A percentile compares a stretch with the other conserved stretches of the same genome.
Conservation (phyloP, 2,329 filamentous ascomycete species). For the Phialocephala sp. region DNA sequence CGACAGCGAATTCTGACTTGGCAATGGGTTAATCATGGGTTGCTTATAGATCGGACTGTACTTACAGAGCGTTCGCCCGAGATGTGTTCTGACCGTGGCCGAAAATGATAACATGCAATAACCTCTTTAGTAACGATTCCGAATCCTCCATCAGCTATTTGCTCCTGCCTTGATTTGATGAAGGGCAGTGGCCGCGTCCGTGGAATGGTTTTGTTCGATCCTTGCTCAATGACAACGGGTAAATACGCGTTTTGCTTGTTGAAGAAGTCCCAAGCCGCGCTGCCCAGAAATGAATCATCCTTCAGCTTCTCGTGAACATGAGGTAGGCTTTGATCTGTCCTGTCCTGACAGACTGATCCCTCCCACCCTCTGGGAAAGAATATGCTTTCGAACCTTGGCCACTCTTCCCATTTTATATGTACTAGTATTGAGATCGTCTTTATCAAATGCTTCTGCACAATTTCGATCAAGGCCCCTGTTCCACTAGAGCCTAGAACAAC, state of each 20-base stretch:
- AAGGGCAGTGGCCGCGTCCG: slow-evolving; percentile 16
- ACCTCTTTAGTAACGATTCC: slow-evolving; percentile 18
- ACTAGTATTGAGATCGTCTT: slow-evolving; percentile 27
- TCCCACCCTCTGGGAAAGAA: slow-evolving; percentile 16
- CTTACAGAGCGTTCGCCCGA: neutral
- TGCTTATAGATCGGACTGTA: neutral
- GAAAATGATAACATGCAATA: slow-evolving; percentile 15
- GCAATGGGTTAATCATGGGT: neutral
- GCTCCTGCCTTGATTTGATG: neutral
- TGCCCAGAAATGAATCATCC: neutral
- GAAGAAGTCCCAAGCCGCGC: slow-evolving; percentile 4
- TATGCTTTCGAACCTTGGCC: slow-evolving; percentile 15
- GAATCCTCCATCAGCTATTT: slow-evolving; percentile 9
- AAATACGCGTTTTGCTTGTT: slow-evolving; percentile 11
- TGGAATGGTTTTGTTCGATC: slow-evolving; percentile 6
- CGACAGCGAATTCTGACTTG: slow-evolving; percentile 10
- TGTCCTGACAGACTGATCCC: neutral
- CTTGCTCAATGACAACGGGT: slow-evolving; percentile 18
- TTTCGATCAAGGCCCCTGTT: neutral
- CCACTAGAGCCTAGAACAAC: slow-evolving; percentile 3
- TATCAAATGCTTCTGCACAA: slow-evolving; percentile 8
- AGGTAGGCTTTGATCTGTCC: slow-evolving; percentile 4
- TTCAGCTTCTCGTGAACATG: neutral
- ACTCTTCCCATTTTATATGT: slow-evolving; percentile 21
- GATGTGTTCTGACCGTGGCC: neutral